Base-by-base conservation (phyloP, 1,284 basidiomycete genomes). In the Omphalotus olearius region DNA sequence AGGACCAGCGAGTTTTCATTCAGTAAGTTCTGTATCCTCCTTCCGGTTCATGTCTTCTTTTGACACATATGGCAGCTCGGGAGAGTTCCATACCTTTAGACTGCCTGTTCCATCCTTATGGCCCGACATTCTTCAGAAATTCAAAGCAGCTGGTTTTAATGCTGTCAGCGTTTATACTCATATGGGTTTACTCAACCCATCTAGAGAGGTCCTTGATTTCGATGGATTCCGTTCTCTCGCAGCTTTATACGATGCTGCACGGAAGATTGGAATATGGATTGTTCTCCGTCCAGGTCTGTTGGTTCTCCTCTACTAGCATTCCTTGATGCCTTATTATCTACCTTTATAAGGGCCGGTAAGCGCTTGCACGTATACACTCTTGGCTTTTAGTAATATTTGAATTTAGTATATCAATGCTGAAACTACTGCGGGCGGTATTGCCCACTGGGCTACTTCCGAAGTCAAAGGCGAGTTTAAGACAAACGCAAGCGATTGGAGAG, bases 31-130 rank as follows among this genome's bases (percentile, higher is more conserved):
- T 30, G n/a, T 16, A 11, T 45, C 9, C 10, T 9, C 9, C 10
- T 50, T 25, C 39, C 28, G n/a, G 13, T 13, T 47, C 20, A 23
- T 30, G 30, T 13, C 6, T 30, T 36, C 35, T 20, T n/a, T 9
- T 26, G 11, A 18, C 23, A 33, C 42, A 35, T 6, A 11, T 16
- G 2, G 39, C 54, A 76, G 74, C 47, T 75, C 73, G 3, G 88
- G 88, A 39, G 91, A 93, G 65, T 91, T 93, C 63, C 90, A 93
- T 61, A 82, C 90, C 0, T 93, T 86, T 69, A 79, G 91, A 17
- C 70, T 92, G 1, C 91, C 91, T 1, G 84, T 91, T 0, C 87
- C 86, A 0, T 79, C 79, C 3, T 66, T 93, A 50, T 93, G 90
- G 90, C 74, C 81, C 13, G 90, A 93, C 61, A 83, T 92, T 49